These are phyloP conservation scores for Corymbia maculata DNA, from an alignment of 345 rosid species.

Conservation along the genomic window DNA sequence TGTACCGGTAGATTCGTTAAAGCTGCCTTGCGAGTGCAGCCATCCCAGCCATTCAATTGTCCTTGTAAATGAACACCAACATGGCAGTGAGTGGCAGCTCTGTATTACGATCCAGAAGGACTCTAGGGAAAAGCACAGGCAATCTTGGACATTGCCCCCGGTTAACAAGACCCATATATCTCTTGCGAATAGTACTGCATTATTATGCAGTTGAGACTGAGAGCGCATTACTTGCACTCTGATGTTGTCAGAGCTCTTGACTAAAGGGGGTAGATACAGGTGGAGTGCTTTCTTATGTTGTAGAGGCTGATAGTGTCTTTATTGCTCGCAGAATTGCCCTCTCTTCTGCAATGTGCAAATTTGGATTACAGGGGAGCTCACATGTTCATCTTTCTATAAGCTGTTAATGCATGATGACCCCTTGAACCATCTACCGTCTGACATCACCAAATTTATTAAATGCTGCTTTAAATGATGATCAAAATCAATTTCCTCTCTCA, in stretches of 20 bases:
- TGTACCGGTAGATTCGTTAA: background rate
- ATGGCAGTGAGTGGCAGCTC: background rate
- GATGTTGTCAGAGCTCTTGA: background rate
- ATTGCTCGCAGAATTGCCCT: background rate
- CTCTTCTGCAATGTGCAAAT: background rate
- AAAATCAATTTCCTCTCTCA: background rate
- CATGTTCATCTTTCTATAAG: background rate
- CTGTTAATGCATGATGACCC: background rate
- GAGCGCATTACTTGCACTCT: background rate
- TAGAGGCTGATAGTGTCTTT: background rate
- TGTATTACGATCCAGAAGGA: background rate
- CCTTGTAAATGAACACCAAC: background rate
- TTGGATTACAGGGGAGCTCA: background rate
- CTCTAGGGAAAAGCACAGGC: background rate
- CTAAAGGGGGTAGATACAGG: background rate
- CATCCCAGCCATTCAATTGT: background rate
- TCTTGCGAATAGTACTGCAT: background rate
- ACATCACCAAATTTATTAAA: constrained; percentile 20
- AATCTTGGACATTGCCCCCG: background rate
- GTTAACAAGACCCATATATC: background rate
- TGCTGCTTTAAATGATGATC: constrained; percentile 17
- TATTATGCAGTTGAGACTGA: background rate
- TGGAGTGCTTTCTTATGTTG: background rate
- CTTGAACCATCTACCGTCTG: constrained; percentile 24
- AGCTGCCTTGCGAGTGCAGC: background rate